phyloP scores from a whole-genome alignment of 225 moss, liverwort and hornwort genomes.

The Bryoerythrophyllum caledonicum region DNA sequence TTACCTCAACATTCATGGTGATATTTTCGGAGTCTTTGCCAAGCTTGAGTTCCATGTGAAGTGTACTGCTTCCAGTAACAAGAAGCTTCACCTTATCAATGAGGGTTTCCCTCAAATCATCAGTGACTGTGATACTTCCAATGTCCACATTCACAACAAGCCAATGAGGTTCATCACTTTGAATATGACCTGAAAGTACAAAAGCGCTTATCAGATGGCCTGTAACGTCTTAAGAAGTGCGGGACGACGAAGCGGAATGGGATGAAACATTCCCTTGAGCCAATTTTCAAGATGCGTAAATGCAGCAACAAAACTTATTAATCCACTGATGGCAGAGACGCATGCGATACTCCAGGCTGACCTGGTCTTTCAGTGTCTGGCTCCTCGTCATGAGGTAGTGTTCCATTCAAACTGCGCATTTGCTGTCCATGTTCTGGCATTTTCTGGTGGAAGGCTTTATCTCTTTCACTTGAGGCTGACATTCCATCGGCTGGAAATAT shows the following conservation, averaged over 20 bases:
- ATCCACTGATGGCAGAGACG: background rate
- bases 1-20: conserved; percentile 61
- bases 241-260: background rate
- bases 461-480: conserved; percentile 17
- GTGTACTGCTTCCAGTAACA: conserved; percentile 68
- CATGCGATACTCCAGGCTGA: conserved; percentile 20
- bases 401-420: conserved; percentile 21
- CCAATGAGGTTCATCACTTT: conserved; percentile 37
- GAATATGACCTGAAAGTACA: conserved; percentile 32
- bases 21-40: conserved; percentile 56
- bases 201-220: background rate
- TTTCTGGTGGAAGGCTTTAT: conserved; percentile 20
- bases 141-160: conserved; percentile 58
- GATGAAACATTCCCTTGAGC: background rate
- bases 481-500: conserved; percentile 33
- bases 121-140: conserved; percentile 74
- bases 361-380: conserved; percentile 37
- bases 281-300: background rate
- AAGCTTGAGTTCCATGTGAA: conserved; percentile 61
- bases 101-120: conserved; percentile 68
- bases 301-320: background rate
- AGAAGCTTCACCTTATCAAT: conserved; percentile 68
- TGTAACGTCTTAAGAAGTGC: background rate
- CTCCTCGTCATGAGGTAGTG: conserved; percentile 30
- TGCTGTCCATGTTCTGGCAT: conserved; percentile 22